Evolutionary conservation across 1,284 basidiomycete species (phyloP), one percentile per base, ranked within the genome.

Genomic region (Ceratorhiza oryzae-sativae): DNA sequence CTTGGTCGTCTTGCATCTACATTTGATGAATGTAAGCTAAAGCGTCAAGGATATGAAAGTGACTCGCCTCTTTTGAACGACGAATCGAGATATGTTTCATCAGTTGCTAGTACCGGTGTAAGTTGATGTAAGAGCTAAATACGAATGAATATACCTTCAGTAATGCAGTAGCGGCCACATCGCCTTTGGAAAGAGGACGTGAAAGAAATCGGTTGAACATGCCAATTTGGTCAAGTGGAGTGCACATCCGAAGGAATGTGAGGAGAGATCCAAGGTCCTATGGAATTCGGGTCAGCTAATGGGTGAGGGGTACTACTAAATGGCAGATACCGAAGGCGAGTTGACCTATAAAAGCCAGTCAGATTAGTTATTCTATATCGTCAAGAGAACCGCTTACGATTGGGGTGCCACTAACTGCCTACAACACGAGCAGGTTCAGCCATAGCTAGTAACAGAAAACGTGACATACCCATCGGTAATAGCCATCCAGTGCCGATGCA

Each of bases 241-340:
- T 83, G 77, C 94, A 96, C 18, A 96, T 87, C 75, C 83, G 85
- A 60, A 95, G 82, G 81, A 96, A 97, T 0, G 87, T 88, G 34
- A 96, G 81, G 53, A 96, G 83, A 8, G 93, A 92, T 10, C 94
- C 93, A 32, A 96, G 86, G 80, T 95, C 93, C 90, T 93, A 74
- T 32, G n/a, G 18, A 53, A 51, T 45, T 48, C 36, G 34, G 55
- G 73, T 36, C 30, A 60, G 51, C 9, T 27, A n/a, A n/a, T 3
- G 20, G 4, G 20, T 13, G 18, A 0, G 23, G 20, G 27, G 15
- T 3, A 15, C 15, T 23, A 12, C n/a, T 12, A 27, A 23, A 42
- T 2, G 27, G 49, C 27, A 6, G 13, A 72, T 77, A 87, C 90
- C 78, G 83, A 86, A 3, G 88, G 92, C 32, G 91, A 90, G 76